Percentiles rank a stretch among this genome's conserved stretches.
Conservation (phyloP, 345 rosid species). For the Eucalyptus tenuipes region DNA sequence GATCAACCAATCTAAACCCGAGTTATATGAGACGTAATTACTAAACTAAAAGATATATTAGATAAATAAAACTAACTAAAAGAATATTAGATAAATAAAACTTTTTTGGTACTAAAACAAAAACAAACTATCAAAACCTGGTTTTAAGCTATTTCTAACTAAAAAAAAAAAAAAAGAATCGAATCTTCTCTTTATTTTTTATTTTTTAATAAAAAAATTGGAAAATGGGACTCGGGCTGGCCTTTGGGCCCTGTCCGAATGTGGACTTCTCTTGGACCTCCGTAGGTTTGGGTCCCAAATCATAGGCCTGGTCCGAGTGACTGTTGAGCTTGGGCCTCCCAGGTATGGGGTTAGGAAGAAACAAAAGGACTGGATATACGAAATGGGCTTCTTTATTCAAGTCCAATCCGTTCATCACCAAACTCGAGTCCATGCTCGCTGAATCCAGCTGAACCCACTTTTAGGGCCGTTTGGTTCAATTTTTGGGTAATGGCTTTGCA, state of each 20-base stretch:
- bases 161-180: rapidly evolving
- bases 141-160: too few species aligned
- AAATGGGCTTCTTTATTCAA: not conserved
- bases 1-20: too few species aligned
- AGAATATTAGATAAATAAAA: too few species aligned
- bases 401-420: not conserved
- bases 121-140: rapidly evolving
- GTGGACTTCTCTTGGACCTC: not conserved
- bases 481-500: too few species aligned
- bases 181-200: too few species aligned
- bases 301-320: not conserved
- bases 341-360: not conserved
- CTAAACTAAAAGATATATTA: too few species aligned
- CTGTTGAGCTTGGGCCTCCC: not conserved
- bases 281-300: not conserved
- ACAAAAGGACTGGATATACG: not conserved
- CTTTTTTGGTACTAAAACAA: too few species aligned
- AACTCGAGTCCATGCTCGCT: not conserved
- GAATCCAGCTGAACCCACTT: not conserved
- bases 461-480: too few species aligned
- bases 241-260: not conserved
- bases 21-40: rapidly evolving
- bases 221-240: not conserved
- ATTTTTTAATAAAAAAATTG: not conserved
- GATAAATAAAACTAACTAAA: too few species aligned